A percentile compares a stretch with the other conserved stretches of the same genome.
These are phyloP conservation scores for Arctostaphylos glauca DNA, from an alignment of 148 eudicot genomes.

Conservation along the genomic window DNA sequence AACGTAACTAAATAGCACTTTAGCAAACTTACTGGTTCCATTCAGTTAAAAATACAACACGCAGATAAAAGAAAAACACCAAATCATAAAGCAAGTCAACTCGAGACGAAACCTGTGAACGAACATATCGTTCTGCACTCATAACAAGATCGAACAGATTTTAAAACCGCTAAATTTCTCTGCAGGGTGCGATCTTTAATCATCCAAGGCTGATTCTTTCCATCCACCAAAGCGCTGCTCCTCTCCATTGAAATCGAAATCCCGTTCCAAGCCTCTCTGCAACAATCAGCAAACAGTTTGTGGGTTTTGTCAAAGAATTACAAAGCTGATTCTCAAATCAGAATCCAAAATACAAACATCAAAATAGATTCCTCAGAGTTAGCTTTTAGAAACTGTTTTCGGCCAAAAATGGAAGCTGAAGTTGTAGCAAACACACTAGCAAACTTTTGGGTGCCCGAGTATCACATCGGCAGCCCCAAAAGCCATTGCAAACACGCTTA, in stretches of 20 bases:
- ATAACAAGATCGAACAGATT: not conserved
- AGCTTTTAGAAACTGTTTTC: not conserved
- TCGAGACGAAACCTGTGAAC: not conserved
- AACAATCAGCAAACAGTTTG: not conserved
- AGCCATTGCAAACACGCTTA: not conserved
- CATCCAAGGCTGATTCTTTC: slow-evolving; percentile 46
- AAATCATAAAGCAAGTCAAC: not conserved
- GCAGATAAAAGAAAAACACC: not conserved
- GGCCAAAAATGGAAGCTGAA: not conserved
- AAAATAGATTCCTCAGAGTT: not conserved
- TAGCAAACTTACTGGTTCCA: not conserved
- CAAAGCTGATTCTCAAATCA: not conserved
- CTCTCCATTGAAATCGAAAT: slow-evolving; percentile 29
- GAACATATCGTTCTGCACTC: not conserved
- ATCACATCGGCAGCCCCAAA: not conserved
- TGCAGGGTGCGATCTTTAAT: slow-evolving; percentile 16
- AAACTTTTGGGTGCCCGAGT: not conserved
- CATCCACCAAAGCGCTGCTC: slow-evolving; percentile 63
- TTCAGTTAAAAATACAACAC: not conserved
- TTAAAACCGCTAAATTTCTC: not conserved
- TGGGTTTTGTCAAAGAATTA: not conserved
- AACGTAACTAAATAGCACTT: not conserved
- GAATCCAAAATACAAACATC: not conserved
- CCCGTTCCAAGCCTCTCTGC: slow-evolving; percentile 38
- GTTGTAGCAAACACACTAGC: not conserved